These are phyloP conservation scores for Fonsecaea pedrosoi DNA, from an alignment of 2,329 filamentous ascomycete species.

Conservation along the genomic window DNA sequence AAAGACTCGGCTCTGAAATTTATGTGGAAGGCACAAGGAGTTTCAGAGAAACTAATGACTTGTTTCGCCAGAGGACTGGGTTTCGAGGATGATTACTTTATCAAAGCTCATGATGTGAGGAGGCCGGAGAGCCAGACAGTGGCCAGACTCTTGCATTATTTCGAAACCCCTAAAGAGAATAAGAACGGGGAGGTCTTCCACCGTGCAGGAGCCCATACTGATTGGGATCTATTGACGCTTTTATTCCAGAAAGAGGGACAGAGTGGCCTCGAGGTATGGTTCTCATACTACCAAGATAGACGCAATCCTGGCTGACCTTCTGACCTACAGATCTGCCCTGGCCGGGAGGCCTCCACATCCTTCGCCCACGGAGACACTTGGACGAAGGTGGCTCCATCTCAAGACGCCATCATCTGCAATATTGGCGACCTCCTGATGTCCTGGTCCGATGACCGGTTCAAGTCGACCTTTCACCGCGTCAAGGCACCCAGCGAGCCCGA, in stretches of 20 bases:
- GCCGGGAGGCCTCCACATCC: constrained; percentile 64
- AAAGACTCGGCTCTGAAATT: constrained; percentile 54
- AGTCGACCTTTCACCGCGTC: constrained; percentile 69
- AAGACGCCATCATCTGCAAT: constrained; percentile 67
- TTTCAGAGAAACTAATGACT: constrained; percentile 64
- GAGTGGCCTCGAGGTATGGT: constrained; percentile 54
- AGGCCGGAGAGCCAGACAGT: constrained; percentile 62
- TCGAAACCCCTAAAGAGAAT: constrained; percentile 48
- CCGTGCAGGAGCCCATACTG: constrained; percentile 68
- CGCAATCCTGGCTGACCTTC: neutral
- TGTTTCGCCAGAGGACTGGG: constrained; percentile 65
- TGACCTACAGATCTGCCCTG: constrained; percentile 28
- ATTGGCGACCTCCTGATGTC: constrained; percentile 66
- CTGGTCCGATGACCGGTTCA: constrained; percentile 69
- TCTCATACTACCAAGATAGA: neutral
- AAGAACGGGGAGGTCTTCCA: constrained; percentile 30
- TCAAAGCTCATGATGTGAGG: constrained; percentile 60
- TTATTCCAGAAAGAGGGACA: constrained; percentile 68
- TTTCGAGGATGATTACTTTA: constrained; percentile 64
- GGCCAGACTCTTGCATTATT: constrained; percentile 65
- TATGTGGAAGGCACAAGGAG: constrained; percentile 61
- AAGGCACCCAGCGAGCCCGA: constrained; percentile 63
- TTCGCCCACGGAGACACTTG: constrained; percentile 67
- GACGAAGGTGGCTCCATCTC: constrained; percentile 64
- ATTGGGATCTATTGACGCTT: constrained; percentile 69